Base-by-base conservation (phyloP, 1,284 basidiomycete genomes). In the Malassezia japonica region DNA sequence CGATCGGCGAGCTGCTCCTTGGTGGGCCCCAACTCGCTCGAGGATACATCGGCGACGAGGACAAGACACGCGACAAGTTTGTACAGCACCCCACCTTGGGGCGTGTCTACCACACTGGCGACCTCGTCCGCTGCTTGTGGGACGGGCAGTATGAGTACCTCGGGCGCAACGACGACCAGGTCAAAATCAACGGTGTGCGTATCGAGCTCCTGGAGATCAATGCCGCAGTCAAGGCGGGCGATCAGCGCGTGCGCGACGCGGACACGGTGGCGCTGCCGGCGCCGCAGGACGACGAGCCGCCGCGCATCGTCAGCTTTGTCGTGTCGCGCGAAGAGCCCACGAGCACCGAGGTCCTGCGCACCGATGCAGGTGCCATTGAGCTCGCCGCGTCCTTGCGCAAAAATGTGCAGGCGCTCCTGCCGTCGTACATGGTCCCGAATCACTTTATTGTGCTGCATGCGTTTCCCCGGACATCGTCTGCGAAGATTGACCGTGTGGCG, bases 141-240 rank as follows among this genome's bases (percentile, higher is more conserved):
- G 67, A 73, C 46, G 69, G 68, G 12, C 64, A 66, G 33, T 64
- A 66, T 37, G 73, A 75, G 54, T 75, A 73, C 49, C 65, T 75
- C 27, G 74, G 74, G 1, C 63, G 74, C n/a, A 67, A 67, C 44
- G 74, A 75, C 52, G 74, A 75, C 40, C 72, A 74, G 32, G 65
- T 75, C 62, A 75, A 75, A 60, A 66, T 75, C 55, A 70, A 74
- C 50, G 74, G 74, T 18, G 72, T 74, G 45, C 70, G 74, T 8
- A 72, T 74, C 48, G 74, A 75, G 62, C 60, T 74, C 18, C 60
- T 68, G 41, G 74, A 75, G 53, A 74, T 75, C 59, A 74, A 72
- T 38, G 70, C 74, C n/a, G 64, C 70, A 13, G 59, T 75, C 46
- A 63, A 70, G 52, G 52, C 59, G 31, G 61, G 59, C 43, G 62